These are phyloP conservation scores for Pulveroboletus sp. DNA, from an alignment of 768 basidiomycete genomes.

Conservation along the genomic window DNA sequence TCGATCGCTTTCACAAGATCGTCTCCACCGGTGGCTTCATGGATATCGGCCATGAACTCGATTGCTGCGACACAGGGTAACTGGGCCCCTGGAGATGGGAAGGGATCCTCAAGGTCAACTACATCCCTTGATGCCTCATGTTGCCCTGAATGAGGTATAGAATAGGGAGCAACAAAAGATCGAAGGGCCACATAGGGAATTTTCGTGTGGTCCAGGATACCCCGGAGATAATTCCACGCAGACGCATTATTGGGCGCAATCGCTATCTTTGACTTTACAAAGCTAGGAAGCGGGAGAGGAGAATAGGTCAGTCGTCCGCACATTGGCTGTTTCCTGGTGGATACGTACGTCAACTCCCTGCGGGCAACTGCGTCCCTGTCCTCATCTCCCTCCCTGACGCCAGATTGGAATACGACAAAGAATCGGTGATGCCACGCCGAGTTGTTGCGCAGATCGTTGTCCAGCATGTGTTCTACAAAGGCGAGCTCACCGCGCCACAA, in stretches of 20 bases:
- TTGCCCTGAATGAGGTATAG: slow-evolving; percentile 31
- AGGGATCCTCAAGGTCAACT: slow-evolving; percentile 69
- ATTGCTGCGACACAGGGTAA: slow-evolving; percentile 76
- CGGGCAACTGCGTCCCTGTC: slow-evolving; percentile 55
- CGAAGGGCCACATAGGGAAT: slow-evolving; percentile 52
- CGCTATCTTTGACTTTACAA: slow-evolving; percentile 76
- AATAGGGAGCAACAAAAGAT: slow-evolving; percentile 65
- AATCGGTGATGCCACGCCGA: slow-evolving; percentile 97
- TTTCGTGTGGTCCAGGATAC: slow-evolving; percentile 59
- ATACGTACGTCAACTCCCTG: slow-evolving; percentile 73
- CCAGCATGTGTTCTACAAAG: slow-evolving; percentile 66
- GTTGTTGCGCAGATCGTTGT: slow-evolving; percentile 85
- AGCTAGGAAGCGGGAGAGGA: slow-evolving; percentile 40
- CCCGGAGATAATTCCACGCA: slow-evolving; percentile 96
- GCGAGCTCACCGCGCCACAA: slow-evolving; percentile 74
- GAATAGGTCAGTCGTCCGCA: background rate
- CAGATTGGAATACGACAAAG: slow-evolving; percentile 75
- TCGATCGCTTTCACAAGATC: slow-evolving; percentile 43
- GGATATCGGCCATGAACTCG: slow-evolving; percentile 80
- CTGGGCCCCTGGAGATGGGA: slow-evolving; percentile 57
- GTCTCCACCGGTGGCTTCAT: slow-evolving; percentile 53
- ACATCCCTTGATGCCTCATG: slow-evolving; percentile 41
- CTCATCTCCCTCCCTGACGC: slow-evolving; percentile 56
- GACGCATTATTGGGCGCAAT: slow-evolving; percentile 90
- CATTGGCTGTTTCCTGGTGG: background rate